These are phyloP conservation scores for Fusarium robinianum DNA, from an alignment of 2,329 filamentous ascomycete species.

Conservation along the genomic window DNA sequence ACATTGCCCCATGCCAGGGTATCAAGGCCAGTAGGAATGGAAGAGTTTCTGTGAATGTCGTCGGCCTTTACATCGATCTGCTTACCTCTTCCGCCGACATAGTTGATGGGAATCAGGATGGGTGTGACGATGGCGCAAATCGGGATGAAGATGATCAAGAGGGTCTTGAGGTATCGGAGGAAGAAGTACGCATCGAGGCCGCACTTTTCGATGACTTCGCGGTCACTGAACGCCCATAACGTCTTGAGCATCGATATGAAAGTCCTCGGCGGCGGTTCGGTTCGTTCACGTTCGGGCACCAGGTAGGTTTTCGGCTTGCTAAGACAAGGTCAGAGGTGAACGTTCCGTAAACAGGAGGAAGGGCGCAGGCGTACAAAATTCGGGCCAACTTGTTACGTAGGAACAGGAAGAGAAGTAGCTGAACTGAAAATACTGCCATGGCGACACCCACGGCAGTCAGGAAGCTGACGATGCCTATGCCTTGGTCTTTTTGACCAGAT, in stretches of 20 bases:
- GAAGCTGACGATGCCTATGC: slow-evolving; percentile 53
- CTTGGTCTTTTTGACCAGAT: slow-evolving; percentile 50
- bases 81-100: slow-evolving; percentile 68
- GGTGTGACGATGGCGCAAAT: slow-evolving; percentile 79
- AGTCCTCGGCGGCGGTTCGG: slow-evolving; percentile 68
- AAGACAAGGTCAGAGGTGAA: slow-evolving; percentile 8
- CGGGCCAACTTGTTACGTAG: slow-evolving; percentile 77
- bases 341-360: not conserved
- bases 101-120: slow-evolving; percentile 85
- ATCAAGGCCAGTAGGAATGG: slow-evolving; percentile 67
- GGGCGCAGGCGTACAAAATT: slow-evolving; percentile 75
- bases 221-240: slow-evolving; percentile 70
- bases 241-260: slow-evolving; percentile 57
- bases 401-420: slow-evolving; percentile 72
- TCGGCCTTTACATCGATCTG: slow-evolving; percentile 49
- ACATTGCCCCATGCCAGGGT: slow-evolving; percentile 88
- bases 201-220: slow-evolving; percentile 92
- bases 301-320: slow-evolving; percentile 85
- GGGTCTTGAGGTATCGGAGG: slow-evolving; percentile 75
- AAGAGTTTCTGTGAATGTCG: slow-evolving; percentile 31
- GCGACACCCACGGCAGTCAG: slow-evolving; percentile 67
- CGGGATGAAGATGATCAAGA: slow-evolving; percentile 90
- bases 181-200: slow-evolving; percentile 98
- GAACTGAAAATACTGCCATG: slow-evolving; percentile 64
- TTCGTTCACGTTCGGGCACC: slow-evolving; percentile 82